Conservation (phyloP, 768 basidiomycete genomes). For the Amanita polypyramis region DNA sequence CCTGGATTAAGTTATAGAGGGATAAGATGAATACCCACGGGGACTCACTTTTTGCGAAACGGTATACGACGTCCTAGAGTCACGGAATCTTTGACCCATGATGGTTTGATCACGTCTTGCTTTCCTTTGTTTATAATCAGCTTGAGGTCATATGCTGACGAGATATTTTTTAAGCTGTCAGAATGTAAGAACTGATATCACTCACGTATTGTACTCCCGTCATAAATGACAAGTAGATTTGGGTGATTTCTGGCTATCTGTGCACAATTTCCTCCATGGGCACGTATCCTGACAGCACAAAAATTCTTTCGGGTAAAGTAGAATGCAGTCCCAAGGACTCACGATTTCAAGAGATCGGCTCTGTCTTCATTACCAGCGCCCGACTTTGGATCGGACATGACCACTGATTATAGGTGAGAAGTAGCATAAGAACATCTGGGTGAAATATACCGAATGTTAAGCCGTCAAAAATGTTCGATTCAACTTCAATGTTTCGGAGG, state of each 20-base stretch:
- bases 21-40: not conserved
- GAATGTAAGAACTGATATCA: conserved; percentile 6
- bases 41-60: conserved; percentile 52
- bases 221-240: conserved; percentile 52
- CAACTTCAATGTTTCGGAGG: conserved; percentile 44
- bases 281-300: conserved; percentile 43
- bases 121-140: conserved; percentile 59
- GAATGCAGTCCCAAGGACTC: conserved; percentile 11
- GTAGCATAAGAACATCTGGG: not conserved
- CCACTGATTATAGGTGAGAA: conserved; percentile 34
- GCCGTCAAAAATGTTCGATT: conserved; percentile 60
- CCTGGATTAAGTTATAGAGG: conserved; percentile 23
- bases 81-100: conserved; percentile 80
- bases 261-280: conserved; percentile 56
- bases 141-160: conserved; percentile 59
- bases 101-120: conserved; percentile 66
- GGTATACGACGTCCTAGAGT: conserved; percentile 43
- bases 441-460: conserved; percentile 65
- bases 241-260: conserved; percentile 50
- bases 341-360: conserved; percentile 60
- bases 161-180: not conserved
- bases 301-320: not conserved
- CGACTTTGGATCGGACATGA: conserved; percentile 67
- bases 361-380: conserved; percentile 59
- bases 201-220: conserved; percentile 60